Conservation (phyloP, 805 yeast genomes). For the Kluyveromyces nonfermentans region DNA sequence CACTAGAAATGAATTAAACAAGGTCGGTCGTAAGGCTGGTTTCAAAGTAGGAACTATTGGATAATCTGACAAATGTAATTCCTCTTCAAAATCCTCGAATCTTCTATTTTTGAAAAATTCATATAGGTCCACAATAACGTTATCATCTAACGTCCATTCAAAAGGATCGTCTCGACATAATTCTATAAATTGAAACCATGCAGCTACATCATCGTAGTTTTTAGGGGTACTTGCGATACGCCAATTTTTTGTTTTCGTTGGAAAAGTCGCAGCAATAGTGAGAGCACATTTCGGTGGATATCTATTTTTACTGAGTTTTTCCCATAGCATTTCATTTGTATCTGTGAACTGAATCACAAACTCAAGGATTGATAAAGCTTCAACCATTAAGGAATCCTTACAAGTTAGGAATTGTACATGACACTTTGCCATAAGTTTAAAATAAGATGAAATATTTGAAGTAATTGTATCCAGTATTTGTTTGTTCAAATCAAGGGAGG, state of each 20-base stretch:
- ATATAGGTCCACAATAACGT: conserved; percentile 39
- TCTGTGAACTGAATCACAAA: conserved; percentile 8
- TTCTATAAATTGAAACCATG: conserved; percentile 14
- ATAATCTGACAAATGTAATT: conserved; percentile 1
- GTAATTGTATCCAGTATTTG: conserved; percentile 16
- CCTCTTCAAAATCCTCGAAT: conserved; percentile 22
- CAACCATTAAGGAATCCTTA: conserved; percentile 7
- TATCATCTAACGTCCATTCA: conserved; percentile 32
- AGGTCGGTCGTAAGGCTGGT: neutral
- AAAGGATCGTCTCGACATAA: conserved; percentile 5
- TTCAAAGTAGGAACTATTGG: neutral
- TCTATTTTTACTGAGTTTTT: conserved; percentile 6
- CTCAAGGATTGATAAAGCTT: conserved; percentile 16
- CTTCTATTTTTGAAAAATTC: conserved; percentile 19
- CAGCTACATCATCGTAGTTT: conserved; percentile 7
- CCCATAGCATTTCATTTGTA: conserved; percentile 15
- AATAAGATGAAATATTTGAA: conserved; percentile 21
- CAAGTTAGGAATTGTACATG: conserved; percentile 2
- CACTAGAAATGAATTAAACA: conserved; percentile 19
- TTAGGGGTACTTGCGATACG: conserved; percentile 10
- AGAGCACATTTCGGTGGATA: conserved; percentile 14
- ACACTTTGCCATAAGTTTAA: conserved; percentile 18
- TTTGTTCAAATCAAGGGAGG: conserved; percentile 7
- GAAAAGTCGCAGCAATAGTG: conserved; percentile 14
- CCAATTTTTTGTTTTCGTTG: conserved; percentile 16